Percentiles rank a stretch among this genome's conserved stretches.
phyloP scores from a whole-genome alignment of 768 basidiomycete species.

The Clitopilus hobsonii region DNA sequence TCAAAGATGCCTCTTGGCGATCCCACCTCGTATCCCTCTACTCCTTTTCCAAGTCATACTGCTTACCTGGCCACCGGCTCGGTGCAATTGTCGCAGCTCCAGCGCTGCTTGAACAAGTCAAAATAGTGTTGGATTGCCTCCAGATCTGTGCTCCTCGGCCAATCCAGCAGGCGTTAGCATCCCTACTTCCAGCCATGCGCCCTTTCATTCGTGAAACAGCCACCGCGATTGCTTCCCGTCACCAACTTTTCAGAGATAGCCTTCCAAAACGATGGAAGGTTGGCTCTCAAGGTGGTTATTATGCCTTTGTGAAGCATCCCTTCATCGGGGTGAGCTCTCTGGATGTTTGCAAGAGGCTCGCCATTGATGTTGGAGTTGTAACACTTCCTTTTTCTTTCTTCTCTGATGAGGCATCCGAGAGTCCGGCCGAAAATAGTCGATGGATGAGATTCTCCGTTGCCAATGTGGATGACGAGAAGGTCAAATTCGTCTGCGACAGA shows the following conservation, averaged over 20 bases:
- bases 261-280: slow-evolving; percentile 58
- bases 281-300: slow-evolving; percentile 68
- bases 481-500: slow-evolving; percentile 47
- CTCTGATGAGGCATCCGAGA: slow-evolving; percentile 21
- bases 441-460: slow-evolving; percentile 83
- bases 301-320: slow-evolving; percentile 72
- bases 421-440: slow-evolving; percentile 47
- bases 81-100: slow-evolving; percentile 67
- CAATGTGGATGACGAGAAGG: slow-evolving; percentile 66
- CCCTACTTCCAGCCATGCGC: slow-evolving; percentile 49
- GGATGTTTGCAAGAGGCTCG: slow-evolving; percentile 56
- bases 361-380: slow-evolving; percentile 58
- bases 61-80: slow-evolving; percentile 78
- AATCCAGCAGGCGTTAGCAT: slow-evolving; percentile 61
- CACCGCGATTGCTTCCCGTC: slow-evolving; percentile 44
- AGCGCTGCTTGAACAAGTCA: slow-evolving; percentile 36
- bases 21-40: slow-evolving; percentile 62
- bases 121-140: slow-evolving; percentile 67
- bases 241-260: slow-evolving; percentile 45
- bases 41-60: slow-evolving; percentile 80
- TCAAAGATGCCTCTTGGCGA: slow-evolving; percentile 52
- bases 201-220: slow-evolving; percentile 48
- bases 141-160: slow-evolving; percentile 79
- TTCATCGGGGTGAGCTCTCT: slow-evolving; percentile 41
- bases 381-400: slow-evolving; percentile 68